Evolutionary conservation across 345 rosid species (phyloP).

Genomic region (Bruguiera sexangula): DNA sequence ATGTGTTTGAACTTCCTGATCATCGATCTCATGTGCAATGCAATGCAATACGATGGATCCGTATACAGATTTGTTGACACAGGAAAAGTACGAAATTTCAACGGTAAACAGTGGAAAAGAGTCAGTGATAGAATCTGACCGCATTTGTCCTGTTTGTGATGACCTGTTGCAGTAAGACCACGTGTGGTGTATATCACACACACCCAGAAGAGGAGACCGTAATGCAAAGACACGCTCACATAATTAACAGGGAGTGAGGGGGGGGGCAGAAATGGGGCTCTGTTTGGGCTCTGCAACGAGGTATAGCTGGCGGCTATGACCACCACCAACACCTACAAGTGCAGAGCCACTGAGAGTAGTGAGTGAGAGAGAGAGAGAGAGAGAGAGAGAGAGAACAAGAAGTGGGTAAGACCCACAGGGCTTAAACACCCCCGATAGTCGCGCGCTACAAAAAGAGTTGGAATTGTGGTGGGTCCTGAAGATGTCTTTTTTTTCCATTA

Average conservation of each 20-base stretch:
- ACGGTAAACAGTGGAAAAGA: slow-evolving; percentile 43
- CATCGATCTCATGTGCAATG: not conserved
- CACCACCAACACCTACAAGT: not conserved
- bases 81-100: slow-evolving; percentile 34
- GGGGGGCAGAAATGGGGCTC: not conserved
- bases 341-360: not conserved
- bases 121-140: slow-evolving; percentile 11
- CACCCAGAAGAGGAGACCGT: not conserved
- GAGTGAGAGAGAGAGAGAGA: too few species aligned
- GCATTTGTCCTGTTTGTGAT: slow-evolving; percentile 25
- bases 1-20: too few species aligned
- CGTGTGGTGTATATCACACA: slow-evolving; percentile 23
- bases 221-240: not conserved
- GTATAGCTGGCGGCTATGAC: slow-evolving; percentile 34
- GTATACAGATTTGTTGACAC: not conserved
- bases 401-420: slow-evolving; percentile 14
- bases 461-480: slow-evolving; percentile 13
- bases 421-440: slow-evolving; percentile 33
- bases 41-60: not conserved
- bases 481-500: not conserved
- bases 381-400: too few species aligned
- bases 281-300: slow-evolving; percentile 16
- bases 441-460: slow-evolving; percentile 37
- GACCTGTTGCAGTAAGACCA: slow-evolving; percentile 37
- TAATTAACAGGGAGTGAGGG: not conserved